Base-by-base conservation (phyloP, 2,329 filamentous ascomycete genomes). In the Botrytis fabae region DNA sequence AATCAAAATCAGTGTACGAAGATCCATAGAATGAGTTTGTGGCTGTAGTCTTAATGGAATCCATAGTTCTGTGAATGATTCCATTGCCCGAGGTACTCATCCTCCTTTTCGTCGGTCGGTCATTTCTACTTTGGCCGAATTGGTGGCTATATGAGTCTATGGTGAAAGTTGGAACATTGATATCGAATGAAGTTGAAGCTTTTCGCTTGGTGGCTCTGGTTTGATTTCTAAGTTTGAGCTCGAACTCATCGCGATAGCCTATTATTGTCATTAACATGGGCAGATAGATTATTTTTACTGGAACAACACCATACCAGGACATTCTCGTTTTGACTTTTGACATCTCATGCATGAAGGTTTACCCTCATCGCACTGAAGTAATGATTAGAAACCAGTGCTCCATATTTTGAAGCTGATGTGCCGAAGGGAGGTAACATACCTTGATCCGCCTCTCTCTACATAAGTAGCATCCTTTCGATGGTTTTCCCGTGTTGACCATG, bases 271-370 rank as follows among this genome's bases (percentile, higher is more conserved):
- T 59, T 35, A 69, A 35, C 20, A 25, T 60, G 28, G 14, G 28
- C 8, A 59, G 16, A 32, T 20, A 35, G 40, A n/a, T 40, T 9
- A 46, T 18, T 5, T 42, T 32, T 14, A 66, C 16, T 14, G 25
- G n/a, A 57, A 46, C 28, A 48, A 25, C 5, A 48, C 82, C 72
- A 90, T 54, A 88, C 89, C 89, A 4, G 89, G 89, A 77, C 89
- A 91, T 75, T 86, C 83, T 62, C 88, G 85, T 71, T 87, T 84
- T 54, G 88, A 89, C 77, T 90, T 91, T 75, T 84, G 82, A 77
- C 89, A 91, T 77, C 90, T 88, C 65, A 86, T 87, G 80, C 89
- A 91, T 4, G 85, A 87, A 14, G 89, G 89, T 75, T 88, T 89
- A 61, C 85, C 87, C 80, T 91, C 89, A 80, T 91, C 89, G 79